Percentiles rank a stretch among this genome's conserved stretches.
These are phyloP conservation scores for Arthrobotrys pseudoclavata DNA, from an alignment of 2,329 filamentous ascomycete genomes.

Conservation along the genomic window DNA sequence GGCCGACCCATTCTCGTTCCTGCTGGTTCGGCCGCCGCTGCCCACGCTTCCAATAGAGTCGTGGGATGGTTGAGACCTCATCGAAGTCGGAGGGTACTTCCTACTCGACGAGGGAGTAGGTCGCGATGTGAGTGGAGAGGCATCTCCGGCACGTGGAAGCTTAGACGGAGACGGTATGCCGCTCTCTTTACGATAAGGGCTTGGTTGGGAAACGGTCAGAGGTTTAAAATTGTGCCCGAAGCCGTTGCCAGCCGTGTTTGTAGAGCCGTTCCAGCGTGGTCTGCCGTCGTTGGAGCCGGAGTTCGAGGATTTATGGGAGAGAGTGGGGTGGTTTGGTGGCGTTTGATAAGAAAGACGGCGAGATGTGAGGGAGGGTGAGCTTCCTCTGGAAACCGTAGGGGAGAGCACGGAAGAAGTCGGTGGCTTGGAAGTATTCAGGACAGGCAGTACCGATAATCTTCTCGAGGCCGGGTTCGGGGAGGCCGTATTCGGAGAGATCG, in stretches of 20 bases:
- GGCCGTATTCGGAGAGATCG: conserved; percentile 36
- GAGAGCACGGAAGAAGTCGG: conserved; percentile 39
- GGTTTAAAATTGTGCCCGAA: conserved; percentile 79
- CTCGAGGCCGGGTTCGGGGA: conserved; percentile 16
- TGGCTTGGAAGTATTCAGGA: conserved; percentile 56
- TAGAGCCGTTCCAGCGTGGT: conserved; percentile 80
- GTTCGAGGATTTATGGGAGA: conserved; percentile 66
- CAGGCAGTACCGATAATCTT: conserved; percentile 57
- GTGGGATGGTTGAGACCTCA: conserved; percentile 51
- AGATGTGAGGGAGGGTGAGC: conserved; percentile 48
- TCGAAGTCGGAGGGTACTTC: conserved; percentile 50
- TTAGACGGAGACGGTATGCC: conserved; percentile 27
- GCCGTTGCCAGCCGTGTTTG: conserved; percentile 75
- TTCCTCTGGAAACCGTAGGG: conserved; percentile 47
- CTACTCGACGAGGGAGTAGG: conserved; percentile 31
- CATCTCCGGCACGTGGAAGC: conserved; percentile 41
- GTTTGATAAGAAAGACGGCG: conserved; percentile 49
- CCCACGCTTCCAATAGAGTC: conserved; percentile 48
- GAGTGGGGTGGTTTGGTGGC: conserved; percentile 62
- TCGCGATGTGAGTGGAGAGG: conserved; percentile 34
- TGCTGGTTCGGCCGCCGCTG: conserved; percentile 31
- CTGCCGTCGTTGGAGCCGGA: conserved; percentile 70
- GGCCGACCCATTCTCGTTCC: conserved; percentile 19
- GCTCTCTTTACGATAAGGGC: conserved; percentile 62
- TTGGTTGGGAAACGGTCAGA: conserved; percentile 73